Conservation (phyloP, 805 yeast genomes). For the Priceomyces medius region DNA sequence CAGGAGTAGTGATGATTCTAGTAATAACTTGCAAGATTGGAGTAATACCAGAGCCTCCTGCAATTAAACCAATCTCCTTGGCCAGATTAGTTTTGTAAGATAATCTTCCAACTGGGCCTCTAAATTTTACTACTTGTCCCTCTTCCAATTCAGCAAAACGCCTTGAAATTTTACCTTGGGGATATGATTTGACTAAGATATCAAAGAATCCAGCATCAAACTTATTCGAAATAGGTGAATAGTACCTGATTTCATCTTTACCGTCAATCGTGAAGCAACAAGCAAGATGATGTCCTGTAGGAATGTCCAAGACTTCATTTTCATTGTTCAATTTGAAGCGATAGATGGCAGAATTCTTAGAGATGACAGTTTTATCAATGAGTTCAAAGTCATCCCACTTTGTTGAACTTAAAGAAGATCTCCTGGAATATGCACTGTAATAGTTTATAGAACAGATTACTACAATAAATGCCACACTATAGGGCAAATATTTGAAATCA, state of each 20-base stretch:
- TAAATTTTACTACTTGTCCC: constrained; percentile 67
- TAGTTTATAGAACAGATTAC: constrained; percentile 33
- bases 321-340: constrained; percentile 64
- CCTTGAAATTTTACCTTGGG: constrained; percentile 67
- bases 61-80: constrained; percentile 63
- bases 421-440: constrained; percentile 42
- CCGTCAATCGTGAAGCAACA: constrained; percentile 51
- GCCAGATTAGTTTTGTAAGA: constrained; percentile 57
- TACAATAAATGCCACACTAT: constrained; percentile 34
- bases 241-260: constrained; percentile 60
- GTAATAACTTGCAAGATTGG: constrained; percentile 83
- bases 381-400: constrained; percentile 68
- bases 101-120: constrained; percentile 80
- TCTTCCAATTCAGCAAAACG: constrained; percentile 61
- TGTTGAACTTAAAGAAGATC: constrained; percentile 46
- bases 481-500: constrained; percentile 50
- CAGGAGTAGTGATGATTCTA: constrained; percentile 65
- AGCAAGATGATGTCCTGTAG: constrained; percentile 75
- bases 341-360: constrained; percentile 71
- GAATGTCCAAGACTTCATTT: constrained; percentile 60
- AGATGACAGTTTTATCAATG: constrained; percentile 69
- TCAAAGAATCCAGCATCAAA: constrained; percentile 74
- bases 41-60: constrained; percentile 89
- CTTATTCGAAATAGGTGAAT: constrained; percentile 73
- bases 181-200: constrained; percentile 71